phyloP scores from a whole-genome alignment of 345 rosid genomes.

The Hypericum androsaemum region DNA sequence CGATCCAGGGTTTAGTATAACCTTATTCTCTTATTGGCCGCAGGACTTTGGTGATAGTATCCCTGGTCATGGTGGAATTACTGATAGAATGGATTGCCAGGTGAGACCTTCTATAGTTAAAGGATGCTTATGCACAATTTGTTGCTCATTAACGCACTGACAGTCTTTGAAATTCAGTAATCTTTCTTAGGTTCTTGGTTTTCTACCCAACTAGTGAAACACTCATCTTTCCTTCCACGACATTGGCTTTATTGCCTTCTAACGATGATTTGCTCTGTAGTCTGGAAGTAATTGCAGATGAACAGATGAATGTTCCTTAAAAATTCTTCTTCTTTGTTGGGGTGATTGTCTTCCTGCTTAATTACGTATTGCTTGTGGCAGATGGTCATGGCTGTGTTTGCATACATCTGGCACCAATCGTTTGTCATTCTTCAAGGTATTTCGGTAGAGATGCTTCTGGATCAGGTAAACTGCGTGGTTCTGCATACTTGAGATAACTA shows the following conservation, averaged over 20 bases:
- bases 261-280: too few relatives aligned
- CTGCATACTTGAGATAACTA: background rate
- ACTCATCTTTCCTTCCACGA: too few relatives aligned
- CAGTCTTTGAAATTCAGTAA: too few relatives aligned
- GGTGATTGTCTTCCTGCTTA: too few relatives aligned
- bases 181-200: too few relatives aligned
- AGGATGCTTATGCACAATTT: background rate
- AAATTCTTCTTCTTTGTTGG: too few relatives aligned
- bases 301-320: too few relatives aligned
- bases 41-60: slow-evolving; percentile 99
- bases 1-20: background rate
- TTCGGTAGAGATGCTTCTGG: slow-evolving; percentile 60
- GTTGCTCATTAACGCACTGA: too few relatives aligned
- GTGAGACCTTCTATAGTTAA: slow-evolving; percentile 25
- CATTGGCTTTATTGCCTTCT: too few relatives aligned
- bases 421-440: slow-evolving; percentile 50
- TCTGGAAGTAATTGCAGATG: too few relatives aligned
- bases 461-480: slow-evolving; percentile 41
- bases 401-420: slow-evolving; percentile 87
- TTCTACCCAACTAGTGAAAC: too few relatives aligned
- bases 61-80: slow-evolving; percentile 99
- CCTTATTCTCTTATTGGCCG: background rate
- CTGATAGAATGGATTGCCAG: slow-evolving; percentile 98
- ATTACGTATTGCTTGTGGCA: slow-evolving; percentile 12
- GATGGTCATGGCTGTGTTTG: slow-evolving; percentile 99